Percentiles rank a stretch among this genome's conserved stretches.
phyloP scores from a whole-genome alignment of 805 yeast species.

The Hanseniaspora singularis region DNA sequence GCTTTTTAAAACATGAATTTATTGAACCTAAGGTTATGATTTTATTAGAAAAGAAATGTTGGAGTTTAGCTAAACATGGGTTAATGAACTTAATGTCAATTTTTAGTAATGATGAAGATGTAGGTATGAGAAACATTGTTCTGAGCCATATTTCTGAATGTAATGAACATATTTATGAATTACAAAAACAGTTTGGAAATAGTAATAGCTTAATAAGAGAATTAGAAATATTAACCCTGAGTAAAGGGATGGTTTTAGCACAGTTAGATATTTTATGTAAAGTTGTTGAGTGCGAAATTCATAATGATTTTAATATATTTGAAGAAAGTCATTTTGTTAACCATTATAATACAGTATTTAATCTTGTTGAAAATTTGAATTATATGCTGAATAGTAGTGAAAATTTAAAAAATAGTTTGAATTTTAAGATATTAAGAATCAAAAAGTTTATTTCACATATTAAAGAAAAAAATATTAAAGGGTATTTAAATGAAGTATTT shows the following conservation, averaged over 20 bases:
- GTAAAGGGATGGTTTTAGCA: constrained; percentile 7
- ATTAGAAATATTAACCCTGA: constrained; percentile 3
- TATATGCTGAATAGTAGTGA: background rate
- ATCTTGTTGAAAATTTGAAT: constrained; percentile 4
- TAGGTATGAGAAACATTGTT: constrained; percentile 1
- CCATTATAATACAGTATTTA: constrained; percentile 2
- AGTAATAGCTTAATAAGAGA: constrained; percentile 5
- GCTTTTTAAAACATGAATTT: constrained; percentile 3
- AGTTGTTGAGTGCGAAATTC: constrained; percentile 8
- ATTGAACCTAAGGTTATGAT: constrained; percentile 8
- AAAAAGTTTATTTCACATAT: background rate
- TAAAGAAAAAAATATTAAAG: no score
- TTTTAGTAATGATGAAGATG: background rate
- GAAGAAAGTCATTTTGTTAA: constrained; percentile 1
- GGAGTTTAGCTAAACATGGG: background rate
- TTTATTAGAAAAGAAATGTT: constrained; percentile 4
- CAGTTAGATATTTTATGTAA: constrained; percentile 11
- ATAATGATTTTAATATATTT: constrained; percentile 4
- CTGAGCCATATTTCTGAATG: constrained; percentile 3
- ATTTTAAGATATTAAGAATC: background rate
- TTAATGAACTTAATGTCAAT: background rate
- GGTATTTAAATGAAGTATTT: background rate
- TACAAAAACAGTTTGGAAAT: constrained; percentile 4
- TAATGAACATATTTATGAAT: constrained; percentile 2
- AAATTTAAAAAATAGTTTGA: background rate